These are phyloP conservation scores for Crithidia fasciculata DNA, from an alignment of 208 protist species.

Conservation along the genomic window DNA sequence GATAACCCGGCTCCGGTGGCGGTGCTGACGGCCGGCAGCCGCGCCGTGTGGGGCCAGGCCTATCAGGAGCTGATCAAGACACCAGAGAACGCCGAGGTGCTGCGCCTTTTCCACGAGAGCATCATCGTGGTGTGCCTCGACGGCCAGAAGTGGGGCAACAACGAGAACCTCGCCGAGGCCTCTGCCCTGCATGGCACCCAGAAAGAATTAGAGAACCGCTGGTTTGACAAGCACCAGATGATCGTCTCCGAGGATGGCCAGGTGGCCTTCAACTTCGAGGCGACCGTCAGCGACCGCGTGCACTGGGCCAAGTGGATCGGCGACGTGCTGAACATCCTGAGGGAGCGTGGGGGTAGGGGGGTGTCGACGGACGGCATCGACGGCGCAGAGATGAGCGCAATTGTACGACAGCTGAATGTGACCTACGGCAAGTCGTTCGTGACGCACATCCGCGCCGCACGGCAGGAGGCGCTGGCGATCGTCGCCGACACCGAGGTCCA, in stretches of 20 bases:
- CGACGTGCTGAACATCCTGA: constrained; percentile 57
- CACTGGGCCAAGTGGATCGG: constrained; percentile 88
- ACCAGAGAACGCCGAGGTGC: constrained; percentile 72
- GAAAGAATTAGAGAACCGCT: constrained; percentile 89
- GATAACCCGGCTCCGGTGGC: constrained; percentile 85
- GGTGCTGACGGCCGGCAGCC: constrained; percentile 85
- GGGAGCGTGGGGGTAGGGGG: constrained; percentile 10
- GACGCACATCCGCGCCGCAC: constrained; percentile 77
- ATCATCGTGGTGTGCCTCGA: constrained; percentile 86
- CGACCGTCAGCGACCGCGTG: constrained; percentile 73
- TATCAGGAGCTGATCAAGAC: constrained; percentile 82
- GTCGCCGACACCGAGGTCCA: constrained; percentile 70
- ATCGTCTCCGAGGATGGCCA: constrained; percentile 87
- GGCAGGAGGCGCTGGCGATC: constrained; percentile 65
- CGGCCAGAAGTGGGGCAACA: constrained; percentile 49
- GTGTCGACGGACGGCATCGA: constrained; percentile 36
- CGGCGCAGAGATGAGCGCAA: constrained; percentile 29
- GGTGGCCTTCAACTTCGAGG: constrained; percentile 90
- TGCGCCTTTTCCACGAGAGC: constrained; percentile 73
- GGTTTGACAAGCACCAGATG: constrained; percentile 94
- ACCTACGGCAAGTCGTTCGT: constrained; percentile 88
- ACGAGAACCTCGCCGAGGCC: constrained; percentile 48
- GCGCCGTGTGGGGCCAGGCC: constrained; percentile 74
- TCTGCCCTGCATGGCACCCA: constrained; percentile 71
- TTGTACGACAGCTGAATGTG: constrained; percentile 66